Percentiles rank a stretch among this genome's conserved stretches.
These are phyloP conservation scores for Paramecium primaurelia DNA, from an alignment of 73 alveolate genomes.

Conservation along the genomic window DNA sequence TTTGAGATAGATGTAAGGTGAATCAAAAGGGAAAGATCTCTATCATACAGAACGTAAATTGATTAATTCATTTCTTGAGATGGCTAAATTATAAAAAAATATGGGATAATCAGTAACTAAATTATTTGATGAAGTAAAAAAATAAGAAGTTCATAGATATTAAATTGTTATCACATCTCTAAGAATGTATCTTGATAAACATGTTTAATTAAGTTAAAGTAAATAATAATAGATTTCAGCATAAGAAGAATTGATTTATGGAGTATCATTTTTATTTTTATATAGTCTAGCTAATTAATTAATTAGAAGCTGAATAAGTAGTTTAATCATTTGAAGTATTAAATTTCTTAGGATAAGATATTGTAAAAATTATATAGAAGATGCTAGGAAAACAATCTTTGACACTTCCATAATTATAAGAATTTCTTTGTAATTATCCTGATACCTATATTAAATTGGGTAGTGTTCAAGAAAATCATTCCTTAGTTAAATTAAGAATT, in stretches of 20 bases:
- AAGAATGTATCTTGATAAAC: slow-evolving; percentile 47
- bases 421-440: neutral
- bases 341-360: neutral
- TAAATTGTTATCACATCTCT: neutral
- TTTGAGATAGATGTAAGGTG: neutral
- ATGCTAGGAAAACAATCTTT: neutral
- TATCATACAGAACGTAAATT: slow-evolving; percentile 15
- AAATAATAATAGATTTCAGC: neutral
- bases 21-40: neutral
- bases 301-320: neutral
- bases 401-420: neutral
- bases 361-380: neutral
- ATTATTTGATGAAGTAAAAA: neutral
- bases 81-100: neutral
- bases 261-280: neutral
- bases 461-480: neutral
- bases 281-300: neutral
- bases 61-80: neutral
- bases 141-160: slow-evolving; percentile 11
- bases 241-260: slow-evolving; percentile 28
- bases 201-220: neutral
- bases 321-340: neutral
- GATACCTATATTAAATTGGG: neutral
- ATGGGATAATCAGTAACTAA: slow-evolving; percentile 11
- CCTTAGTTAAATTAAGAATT: neutral